Base-by-base conservation (phyloP, 78 protist species). In the Dictyostelium firmibasis region DNA sequence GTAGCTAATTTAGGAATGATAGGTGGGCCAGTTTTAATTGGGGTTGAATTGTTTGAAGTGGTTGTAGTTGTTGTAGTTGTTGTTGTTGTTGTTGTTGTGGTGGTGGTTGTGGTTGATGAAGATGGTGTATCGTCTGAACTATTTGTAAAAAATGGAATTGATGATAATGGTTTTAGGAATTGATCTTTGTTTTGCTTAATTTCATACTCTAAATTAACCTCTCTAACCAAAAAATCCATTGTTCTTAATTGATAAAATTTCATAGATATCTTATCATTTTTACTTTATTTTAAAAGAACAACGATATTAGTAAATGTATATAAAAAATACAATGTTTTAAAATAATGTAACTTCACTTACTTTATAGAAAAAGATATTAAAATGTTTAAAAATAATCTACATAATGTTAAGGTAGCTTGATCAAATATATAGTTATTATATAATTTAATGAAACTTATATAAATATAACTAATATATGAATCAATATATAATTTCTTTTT, bases 151-250 rank as follows among this genome's bases (percentile, higher is more conserved):
- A 77, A 75, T 29, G 84, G 67, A 41, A 78, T 29, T 67, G 91
- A 41, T 29, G 41, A 33, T 77, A 94, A 75, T 44, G 96, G 86
- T 35, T 85, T 81, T 33, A 57, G 23, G 2, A 87, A 38, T 38
- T 78, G 93, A 27, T 89, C 83, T 50, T 53, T 78, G 50, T 81
- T 89, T 70, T 84, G 84, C 62, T 87, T 94, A 27, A 85, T 85
- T 62, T 96, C 96, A 83, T 85, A 96, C 41, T 96, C 97, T 27
- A 96, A 81, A 57, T 91, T 82, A 35, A 96, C 69, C 60, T 96
- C 97, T 53, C 97, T 84, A 1, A 96, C 95, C 60, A 96, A 35
- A 20, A 96, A 91, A 41, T 96, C 97, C 96, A 96, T 86, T 50
- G 89, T 94, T 47, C 91, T 88, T 64, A 96, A 85, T 47, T 96